Evolutionary conservation across 1,284 basidiomycete genomes (phyloP), one percentile per base, ranked within the genome.

Genomic region (Apiotrichum siamense): DNA sequence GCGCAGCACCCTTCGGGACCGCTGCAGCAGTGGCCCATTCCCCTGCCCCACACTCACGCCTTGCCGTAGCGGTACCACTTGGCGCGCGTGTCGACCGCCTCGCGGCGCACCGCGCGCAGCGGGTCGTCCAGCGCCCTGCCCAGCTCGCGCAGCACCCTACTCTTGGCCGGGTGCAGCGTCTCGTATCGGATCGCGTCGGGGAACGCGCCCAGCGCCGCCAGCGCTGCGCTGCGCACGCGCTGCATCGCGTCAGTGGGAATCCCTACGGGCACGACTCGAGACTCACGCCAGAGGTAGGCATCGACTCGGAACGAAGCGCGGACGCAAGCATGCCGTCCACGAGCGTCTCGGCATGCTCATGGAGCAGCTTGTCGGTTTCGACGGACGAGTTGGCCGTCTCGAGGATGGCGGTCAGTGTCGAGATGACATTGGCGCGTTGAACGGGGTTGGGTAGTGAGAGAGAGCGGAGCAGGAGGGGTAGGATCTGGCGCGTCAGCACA

Each of bases 401-500:
- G 4, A 87, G 81, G 18, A 90, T 82, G 1, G 83, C 79, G 3
- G 83, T 79, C 27, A 98, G 77, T 1, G 85, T 87, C 47, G 86
- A 82, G 44, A 97, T 87, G 31, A 92, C 85, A 69, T 86, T 85
- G 3, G 80, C 78, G 18, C 88, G 82, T 51, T 93, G 83, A 21
- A 81, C 78, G 5, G 81, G 70, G 67, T 91, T 85, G 1, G 83
- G 81, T 1, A 96, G 75, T 33, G 86, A 81, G 7, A 98, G 80
- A 2, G 88, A 86, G 20, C 87, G 87, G 41, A 98, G 77, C 1
- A 99, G 79, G 17, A 97, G 77, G 0, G 94, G 92, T 59, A 97
- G 82, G 15, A 97, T 80, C 86, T 94, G 65, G 6, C 5, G 12
- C 4, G 40, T 50, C 20, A 54, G 50, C 33, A 18, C 7, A 4